Percentiles rank a stretch among this genome's conserved stretches.
Conservation (phyloP, 805 yeast genomes). For the Cyberlindnera mrakii region DNA sequence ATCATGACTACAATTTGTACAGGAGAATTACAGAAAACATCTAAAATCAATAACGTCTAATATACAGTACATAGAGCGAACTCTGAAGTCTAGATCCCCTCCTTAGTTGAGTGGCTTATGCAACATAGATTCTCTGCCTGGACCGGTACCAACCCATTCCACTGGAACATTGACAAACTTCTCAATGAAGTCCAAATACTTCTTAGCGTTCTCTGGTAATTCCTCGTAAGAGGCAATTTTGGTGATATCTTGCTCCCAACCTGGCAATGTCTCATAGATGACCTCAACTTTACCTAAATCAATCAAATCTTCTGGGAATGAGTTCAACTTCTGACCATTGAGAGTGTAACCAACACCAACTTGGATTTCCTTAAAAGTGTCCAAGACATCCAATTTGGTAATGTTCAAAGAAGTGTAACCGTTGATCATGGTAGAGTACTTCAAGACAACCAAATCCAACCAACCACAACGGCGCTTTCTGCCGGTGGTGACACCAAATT, state of each 20-base stretch:
- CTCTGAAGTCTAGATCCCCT: neutral
- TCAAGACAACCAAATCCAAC: slow-evolving; percentile 93
- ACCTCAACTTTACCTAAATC: slow-evolving; percentile 87
- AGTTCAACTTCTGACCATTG: slow-evolving; percentile 66
- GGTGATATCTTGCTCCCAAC: slow-evolving; percentile 88
- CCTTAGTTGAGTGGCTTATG: slow-evolving; percentile 34
- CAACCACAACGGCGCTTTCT: slow-evolving; percentile 99
- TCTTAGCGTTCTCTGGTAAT: slow-evolving; percentile 82
- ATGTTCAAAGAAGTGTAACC: slow-evolving; percentile 94
- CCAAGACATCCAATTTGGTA: slow-evolving; percentile 93
- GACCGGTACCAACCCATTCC: slow-evolving; percentile 98
- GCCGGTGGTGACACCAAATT: slow-evolving; percentile 97
- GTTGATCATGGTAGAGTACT: slow-evolving; percentile 84
- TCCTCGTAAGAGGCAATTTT: slow-evolving; percentile 61
- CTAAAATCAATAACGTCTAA: slow-evolving; percentile 1
- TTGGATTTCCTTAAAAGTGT: slow-evolving; percentile 80
- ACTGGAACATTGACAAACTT: slow-evolving; percentile 78
- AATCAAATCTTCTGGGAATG: slow-evolving; percentile 90
- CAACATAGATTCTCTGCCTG: slow-evolving; percentile 91
- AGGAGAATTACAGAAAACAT: slow-evolving; percentile 14
- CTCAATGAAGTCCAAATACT: slow-evolving; percentile 80
- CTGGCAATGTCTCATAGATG: slow-evolving; percentile 85
- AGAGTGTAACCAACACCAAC: slow-evolving; percentile 80
- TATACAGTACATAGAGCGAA: neutral
- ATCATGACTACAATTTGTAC: slow-evolving; percentile 47